Evolutionary conservation across 768 basidiomycete genomes (phyloP).

Genomic region (Candolleomyces aberdarensis): DNA sequence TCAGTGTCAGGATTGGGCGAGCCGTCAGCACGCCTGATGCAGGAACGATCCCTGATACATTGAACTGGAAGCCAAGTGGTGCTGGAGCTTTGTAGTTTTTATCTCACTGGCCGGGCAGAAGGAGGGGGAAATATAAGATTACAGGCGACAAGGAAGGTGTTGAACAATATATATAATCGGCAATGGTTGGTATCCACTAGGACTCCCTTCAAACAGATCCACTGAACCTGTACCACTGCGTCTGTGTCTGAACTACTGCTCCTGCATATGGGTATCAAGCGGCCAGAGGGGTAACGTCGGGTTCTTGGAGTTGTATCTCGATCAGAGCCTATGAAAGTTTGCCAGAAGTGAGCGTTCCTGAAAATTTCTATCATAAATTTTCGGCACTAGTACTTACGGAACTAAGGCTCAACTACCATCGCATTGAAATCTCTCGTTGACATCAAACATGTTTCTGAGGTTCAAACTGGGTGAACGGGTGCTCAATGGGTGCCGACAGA

Average conservation of each 20-base stretch:
- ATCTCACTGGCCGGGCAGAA: slow-evolving; percentile 58
- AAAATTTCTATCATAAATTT: too few relatives aligned
- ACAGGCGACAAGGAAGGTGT: too few relatives aligned
- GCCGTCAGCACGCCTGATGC: too few relatives aligned
- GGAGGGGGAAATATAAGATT: too few relatives aligned
- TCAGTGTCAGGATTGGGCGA: slow-evolving; percentile 1
- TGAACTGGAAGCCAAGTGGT: slow-evolving; percentile 9
- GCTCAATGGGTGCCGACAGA: not conserved
- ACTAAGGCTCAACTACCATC: not conserved
- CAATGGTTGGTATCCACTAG: not conserved
- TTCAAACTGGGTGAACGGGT: not conserved
- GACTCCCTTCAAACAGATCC: slow-evolving; percentile 1
- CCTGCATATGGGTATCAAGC: not conserved
- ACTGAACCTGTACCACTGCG: not conserved
- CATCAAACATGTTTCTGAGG: not conserved
- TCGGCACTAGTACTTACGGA: too few relatives aligned
- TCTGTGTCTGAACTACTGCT: not conserved
- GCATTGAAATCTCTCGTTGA: not conserved
- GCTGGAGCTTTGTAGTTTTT: slow-evolving; percentile 48
- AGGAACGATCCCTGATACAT: too few relatives aligned
- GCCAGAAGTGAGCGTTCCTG: too few relatives aligned
- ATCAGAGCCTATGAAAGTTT: too few relatives aligned
- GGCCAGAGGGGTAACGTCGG: not conserved
- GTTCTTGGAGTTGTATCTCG: too few relatives aligned
- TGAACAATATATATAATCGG: too few relatives aligned